Percentiles rank a stretch among this genome's conserved stretches.
Evolutionary conservation across 176 grass and related monocot genomes (phyloP).

Genomic region (Musa schizocarpa): DNA sequence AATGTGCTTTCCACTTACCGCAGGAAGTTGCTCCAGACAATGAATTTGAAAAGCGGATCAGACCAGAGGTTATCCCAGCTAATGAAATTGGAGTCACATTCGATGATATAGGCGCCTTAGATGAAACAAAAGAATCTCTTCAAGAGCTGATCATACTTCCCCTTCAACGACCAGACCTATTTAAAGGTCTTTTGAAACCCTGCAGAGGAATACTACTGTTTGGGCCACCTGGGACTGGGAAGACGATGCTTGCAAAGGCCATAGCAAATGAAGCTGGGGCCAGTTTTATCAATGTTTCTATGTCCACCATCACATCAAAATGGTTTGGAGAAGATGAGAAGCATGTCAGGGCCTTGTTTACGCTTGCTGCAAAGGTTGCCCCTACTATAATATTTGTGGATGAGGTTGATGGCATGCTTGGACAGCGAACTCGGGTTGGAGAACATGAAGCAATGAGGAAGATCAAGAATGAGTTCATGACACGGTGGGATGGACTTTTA

Average conservation of each 20-base stretch:
- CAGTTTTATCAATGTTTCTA: slow-evolving; percentile 93
- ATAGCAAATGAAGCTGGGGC: slow-evolving; percentile 95
- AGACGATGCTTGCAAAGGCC: slow-evolving; percentile 98
- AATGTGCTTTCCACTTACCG: slow-evolving; percentile 3
- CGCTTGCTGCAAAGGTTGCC: slow-evolving; percentile 78
- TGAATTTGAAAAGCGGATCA: slow-evolving; percentile 93
- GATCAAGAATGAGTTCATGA: slow-evolving; percentile 99
- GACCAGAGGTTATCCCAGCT: slow-evolving; percentile 84
- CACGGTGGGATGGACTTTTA: slow-evolving; percentile 86
- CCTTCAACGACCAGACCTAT: slow-evolving; percentile 79
- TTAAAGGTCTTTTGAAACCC: slow-evolving; percentile 88
- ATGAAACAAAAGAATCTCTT: slow-evolving; percentile 94
- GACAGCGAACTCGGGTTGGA: slow-evolving; percentile 62
- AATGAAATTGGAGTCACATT: slow-evolving; percentile 88
- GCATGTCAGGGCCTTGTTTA: slow-evolving; percentile 86
- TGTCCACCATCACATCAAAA: slow-evolving; percentile 96
- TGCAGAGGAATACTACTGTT: slow-evolving; percentile 86
- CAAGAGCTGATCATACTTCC: slow-evolving; percentile 98
- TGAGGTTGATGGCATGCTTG: slow-evolving; percentile 95
- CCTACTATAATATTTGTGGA: slow-evolving; percentile 96
- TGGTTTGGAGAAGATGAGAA: slow-evolving; percentile 99
- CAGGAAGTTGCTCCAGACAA: slow-evolving; percentile 92
- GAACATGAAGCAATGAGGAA: slow-evolving; percentile 97
- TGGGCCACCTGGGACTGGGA: slow-evolving; percentile 91
- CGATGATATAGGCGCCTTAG: slow-evolving; percentile 87